Conservation (phyloP, 495 filamentous ascomycete species). For the Hypoxylon crocopeplum region DNA sequence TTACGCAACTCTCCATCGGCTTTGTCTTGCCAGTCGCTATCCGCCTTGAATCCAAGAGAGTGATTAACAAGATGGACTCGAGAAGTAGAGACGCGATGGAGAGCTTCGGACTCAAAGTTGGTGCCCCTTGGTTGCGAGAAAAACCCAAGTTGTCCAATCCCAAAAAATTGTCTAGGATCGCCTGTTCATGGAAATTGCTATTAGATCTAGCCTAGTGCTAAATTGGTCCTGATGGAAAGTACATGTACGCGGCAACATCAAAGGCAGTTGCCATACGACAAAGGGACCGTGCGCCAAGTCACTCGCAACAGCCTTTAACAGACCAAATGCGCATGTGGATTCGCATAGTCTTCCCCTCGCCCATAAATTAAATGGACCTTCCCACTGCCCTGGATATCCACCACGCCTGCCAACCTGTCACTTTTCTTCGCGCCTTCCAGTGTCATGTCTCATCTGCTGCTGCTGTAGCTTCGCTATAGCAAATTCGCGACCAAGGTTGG, state of each 20-base stretch:
- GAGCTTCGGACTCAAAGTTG: constrained; percentile 30
- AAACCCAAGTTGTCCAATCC: constrained; percentile 39
- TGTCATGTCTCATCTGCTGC: constrained; percentile 2
- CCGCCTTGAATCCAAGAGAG: constrained; percentile 26
- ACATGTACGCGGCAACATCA: not conserved
- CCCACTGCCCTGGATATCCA: constrained; percentile 31
- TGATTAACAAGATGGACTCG: constrained; percentile 18
- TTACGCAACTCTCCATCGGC: constrained; percentile 40
- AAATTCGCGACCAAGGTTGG: constrained; percentile 16
- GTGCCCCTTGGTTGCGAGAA: constrained; percentile 33
- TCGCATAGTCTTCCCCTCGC: constrained; percentile 37
- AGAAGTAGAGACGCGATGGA: constrained; percentile 22
- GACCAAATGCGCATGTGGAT: constrained; percentile 20
- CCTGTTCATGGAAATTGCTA: constrained; percentile 39
- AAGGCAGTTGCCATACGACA: not conserved
- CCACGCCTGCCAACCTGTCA: too few relatives aligned
- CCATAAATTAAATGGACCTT: constrained; percentile 36
- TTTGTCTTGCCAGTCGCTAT: constrained; percentile 17
- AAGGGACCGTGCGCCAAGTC: constrained; percentile 11
- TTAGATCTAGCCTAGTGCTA: constrained; percentile 33
- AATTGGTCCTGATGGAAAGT: constrained; percentile 23
- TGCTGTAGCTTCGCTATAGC: constrained; percentile 4
- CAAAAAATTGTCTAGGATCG: constrained; percentile 37
- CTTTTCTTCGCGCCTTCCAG: constrained; percentile 16
- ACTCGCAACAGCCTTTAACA: constrained; percentile 8